phyloP scores from a whole-genome alignment of 2,329 filamentous ascomycete genomes.

The Incumbomyces delicatus region DNA sequence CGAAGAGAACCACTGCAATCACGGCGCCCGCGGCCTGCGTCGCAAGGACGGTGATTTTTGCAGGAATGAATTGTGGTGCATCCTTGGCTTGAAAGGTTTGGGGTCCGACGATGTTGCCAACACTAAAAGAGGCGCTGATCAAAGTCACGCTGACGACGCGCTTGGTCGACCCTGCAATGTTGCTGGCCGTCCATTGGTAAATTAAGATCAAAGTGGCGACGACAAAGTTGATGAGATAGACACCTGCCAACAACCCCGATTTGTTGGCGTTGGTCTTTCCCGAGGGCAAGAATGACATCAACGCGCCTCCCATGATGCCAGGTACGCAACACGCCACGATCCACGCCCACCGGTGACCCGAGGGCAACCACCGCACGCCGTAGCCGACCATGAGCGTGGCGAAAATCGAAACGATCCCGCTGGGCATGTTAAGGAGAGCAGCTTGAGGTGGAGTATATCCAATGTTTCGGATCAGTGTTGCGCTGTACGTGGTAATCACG shows the following conservation, averaged over 20 bases:
- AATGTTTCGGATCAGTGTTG: conserved; percentile 31
- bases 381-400: conserved; percentile 34
- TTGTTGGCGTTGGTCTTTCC: conserved; percentile 26
- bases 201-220: conserved; percentile 29
- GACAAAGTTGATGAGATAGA: conserved; percentile 37
- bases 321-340: conserved; percentile 29
- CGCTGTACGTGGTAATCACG: conserved; percentile 29
- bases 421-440: conserved; percentile 30
- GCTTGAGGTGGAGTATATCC: conserved; percentile 28
- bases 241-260: conserved; percentile 33
- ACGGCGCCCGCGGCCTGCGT: conserved; percentile 26
- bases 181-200: conserved; percentile 38
- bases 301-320: conserved; percentile 35
- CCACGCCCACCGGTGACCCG: conserved; percentile 23
- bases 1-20: conserved; percentile 20
- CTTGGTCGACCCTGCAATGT: conserved; percentile 42
- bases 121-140: conserved; percentile 37
- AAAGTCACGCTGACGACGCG: conserved; percentile 38
- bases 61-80: conserved; percentile 33
- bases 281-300: conserved; percentile 28
- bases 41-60: conserved; percentile 33
- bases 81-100: conserved; percentile 35
- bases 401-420: conserved; percentile 15
- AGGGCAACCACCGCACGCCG: conserved; percentile 33
- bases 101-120: conserved; percentile 37